Base-by-base conservation (phyloP, 768 basidiomycete genomes). In the Collybia sordida region DNA sequence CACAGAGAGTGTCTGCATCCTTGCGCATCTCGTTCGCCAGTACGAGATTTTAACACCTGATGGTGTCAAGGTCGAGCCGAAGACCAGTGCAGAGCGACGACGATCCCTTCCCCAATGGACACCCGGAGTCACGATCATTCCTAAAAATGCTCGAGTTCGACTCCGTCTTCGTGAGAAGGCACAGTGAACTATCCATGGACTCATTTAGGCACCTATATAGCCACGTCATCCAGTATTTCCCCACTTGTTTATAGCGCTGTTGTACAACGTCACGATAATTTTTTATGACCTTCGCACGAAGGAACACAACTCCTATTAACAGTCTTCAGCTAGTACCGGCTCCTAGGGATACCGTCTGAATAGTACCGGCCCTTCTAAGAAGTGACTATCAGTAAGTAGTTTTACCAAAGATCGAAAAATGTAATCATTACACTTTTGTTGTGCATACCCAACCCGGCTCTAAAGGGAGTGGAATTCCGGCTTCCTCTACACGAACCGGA, bases 21-120 rank as follows among this genome's bases (percentile, higher is more conserved):
- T 81, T 27, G 73, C 80, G 8, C 69, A 66, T 39, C 55, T 80
- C 39, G 67, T 74, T 3, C 69, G 71, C 19, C 64, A 54, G 31
- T 80, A 76, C 57, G 60, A 69, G 49, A 62, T 81, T 19, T 58
- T 63, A 0, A 62, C 77, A 3, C 76, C 77, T 0, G 62, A 65
- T 1, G 63, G 73, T 37, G 53, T 78, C 27, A 58, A 50, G 24
- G 53, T 45, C 0, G 27, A 27, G 6, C 27, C 27, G 11, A 57
- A 56, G 42, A 45, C 67, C 0, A 54, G 64, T 6, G 65, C 58
- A 8, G 64, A 69, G 45, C 74, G 74, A 51, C 67, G 68, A 47
- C 50, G 57, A 18, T 40, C 35, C 0, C 19, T 79, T 17, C 51
- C 73, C 14, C 50, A 61, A 14, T 80, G 75, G 75, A 65, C 47